Base-by-base conservation (phyloP, 352 stramenopile species). In the Blastocystis sp. region DNA sequence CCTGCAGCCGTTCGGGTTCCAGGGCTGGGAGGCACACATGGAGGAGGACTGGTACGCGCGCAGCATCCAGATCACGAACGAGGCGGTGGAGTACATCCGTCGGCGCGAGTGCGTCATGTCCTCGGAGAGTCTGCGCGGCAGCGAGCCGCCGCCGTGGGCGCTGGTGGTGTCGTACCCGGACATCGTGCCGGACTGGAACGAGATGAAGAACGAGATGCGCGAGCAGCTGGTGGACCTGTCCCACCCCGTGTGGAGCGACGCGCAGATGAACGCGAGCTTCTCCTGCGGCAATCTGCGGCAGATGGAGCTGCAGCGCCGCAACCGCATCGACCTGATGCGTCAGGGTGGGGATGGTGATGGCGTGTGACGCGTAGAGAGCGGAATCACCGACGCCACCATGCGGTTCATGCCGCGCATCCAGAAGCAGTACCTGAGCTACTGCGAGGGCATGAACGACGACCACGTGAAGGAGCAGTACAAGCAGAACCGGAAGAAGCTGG, bases 1-100 rank as follows among this genome's bases (percentile, higher is more conserved):
- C 39, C 50, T 88, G 35, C 61, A 88, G 63, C 77, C 77, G 31
- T 88, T 71, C 37, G 77, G 77, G 1, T 88, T 88, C 63, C 33
- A 70, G 61, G 61, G 41, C 12, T 88, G 77, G 77, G 69, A 80
- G 69, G 37, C 69, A n/a, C 69, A 80, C 55, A 19, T 24, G 29
- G 69, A 62, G 31, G 69, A 26, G 26, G 45, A 63, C 55, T 80
- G 69, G 69, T 80, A 80, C 55, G 39, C 37, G 19, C 50, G 51
- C 13, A 62, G 63, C 45, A 63, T 88, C 31, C 33, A 88, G 63
- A 76, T 62, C 61, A 88, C 77, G 19, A 76, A 31, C 26, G 61
- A 88, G 10, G 77, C 77, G 16, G 35, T 88, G 35, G 61, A 88
- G 61, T 88, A 71, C 39, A 62, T 88, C 6, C 61, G 63, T 13